Percentiles rank a stretch among this genome's conserved stretches.
These are phyloP conservation scores for Lactuca sativa DNA, from an alignment of 129 eudicot species.

Conservation along the genomic window DNA sequence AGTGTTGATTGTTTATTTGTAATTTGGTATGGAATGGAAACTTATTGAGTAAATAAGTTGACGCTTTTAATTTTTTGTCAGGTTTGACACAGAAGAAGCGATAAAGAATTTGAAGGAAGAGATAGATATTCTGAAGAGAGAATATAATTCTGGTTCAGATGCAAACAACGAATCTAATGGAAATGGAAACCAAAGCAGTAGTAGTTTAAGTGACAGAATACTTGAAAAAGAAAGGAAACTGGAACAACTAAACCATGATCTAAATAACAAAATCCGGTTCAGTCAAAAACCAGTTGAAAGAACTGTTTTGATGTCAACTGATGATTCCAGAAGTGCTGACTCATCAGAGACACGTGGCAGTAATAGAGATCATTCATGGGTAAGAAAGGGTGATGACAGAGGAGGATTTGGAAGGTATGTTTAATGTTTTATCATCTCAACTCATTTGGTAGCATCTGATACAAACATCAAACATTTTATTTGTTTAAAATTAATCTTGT, in stretches of 20 bases:
- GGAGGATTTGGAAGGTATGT: slow-evolving; percentile 38
- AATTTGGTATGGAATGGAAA: background rate
- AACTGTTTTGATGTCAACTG: slow-evolving; percentile 72
- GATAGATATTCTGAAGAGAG: slow-evolving; percentile 53
- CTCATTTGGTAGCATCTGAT: background rate
- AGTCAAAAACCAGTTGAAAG: slow-evolving; percentile 60
- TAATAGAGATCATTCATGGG: too few species aligned
- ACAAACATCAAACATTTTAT: background rate
- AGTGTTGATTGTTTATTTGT: background rate
- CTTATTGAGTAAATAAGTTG: background rate
- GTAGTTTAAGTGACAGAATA: slow-evolving; percentile 38
- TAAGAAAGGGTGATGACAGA: slow-evolving; percentile 48
- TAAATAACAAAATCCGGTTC: slow-evolving; percentile 78
- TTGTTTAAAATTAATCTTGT: background rate
- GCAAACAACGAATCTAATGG: slow-evolving; percentile 3
- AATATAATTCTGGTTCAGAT: slow-evolving; percentile 38
- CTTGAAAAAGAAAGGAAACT: slow-evolving; percentile 54
- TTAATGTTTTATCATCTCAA: background rate
- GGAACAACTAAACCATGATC: slow-evolving; percentile 60
- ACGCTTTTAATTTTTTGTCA: slow-evolving; percentile 29
- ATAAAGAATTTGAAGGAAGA: slow-evolving; percentile 63
- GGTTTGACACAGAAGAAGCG: slow-evolving; percentile 83
- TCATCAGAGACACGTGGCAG: background rate
- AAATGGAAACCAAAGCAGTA: too few species aligned
- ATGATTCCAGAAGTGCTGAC: slow-evolving; percentile 51